phyloP scores from a whole-genome alignment of 176 grass and related monocot species.

The Lolium multiflorum region DNA sequence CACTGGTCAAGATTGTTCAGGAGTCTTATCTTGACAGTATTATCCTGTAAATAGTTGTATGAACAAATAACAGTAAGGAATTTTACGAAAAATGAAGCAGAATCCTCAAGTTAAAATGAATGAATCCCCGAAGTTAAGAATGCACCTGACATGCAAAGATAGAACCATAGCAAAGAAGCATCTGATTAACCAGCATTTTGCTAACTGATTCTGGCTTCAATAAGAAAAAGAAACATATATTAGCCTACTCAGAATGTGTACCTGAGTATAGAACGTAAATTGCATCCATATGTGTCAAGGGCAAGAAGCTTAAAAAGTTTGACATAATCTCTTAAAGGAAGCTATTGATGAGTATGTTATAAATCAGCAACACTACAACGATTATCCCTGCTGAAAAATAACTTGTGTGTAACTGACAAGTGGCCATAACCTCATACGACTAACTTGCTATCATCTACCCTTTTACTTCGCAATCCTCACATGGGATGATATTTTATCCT shows the following conservation, averaged over 20 bases:
- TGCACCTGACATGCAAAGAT: conserved; percentile 91
- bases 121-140: conserved; percentile 28
- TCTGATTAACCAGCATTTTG: conserved; percentile 94
- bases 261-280: conserved; percentile 37
- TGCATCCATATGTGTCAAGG: conserved; percentile 5
- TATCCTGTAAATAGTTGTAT: conserved; percentile 63
- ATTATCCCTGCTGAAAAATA: conserved; percentile 22
- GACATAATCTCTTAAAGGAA: not conserved
- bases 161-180: conserved; percentile 90
- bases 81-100: not conserved
- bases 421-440: conserved; percentile 11
- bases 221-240: conserved; percentile 50
- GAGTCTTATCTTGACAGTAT: conserved; percentile 70
- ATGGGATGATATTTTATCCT: conserved; percentile 31
- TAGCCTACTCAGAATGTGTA: conserved; percentile 43
- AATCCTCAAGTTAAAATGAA: conserved; percentile 37
- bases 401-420: not conserved
- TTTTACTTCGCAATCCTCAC: not conserved
- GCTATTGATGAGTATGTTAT: not conserved
- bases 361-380: conserved; percentile 18
- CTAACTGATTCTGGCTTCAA: conserved; percentile 83
- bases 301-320: conserved; percentile 20
- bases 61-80: conserved; percentile 41
- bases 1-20: conserved; percentile 87
- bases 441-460: not conserved